phyloP scores from a whole-genome alignment of 805 yeast species.

The Ogataea siamensis region DNA sequence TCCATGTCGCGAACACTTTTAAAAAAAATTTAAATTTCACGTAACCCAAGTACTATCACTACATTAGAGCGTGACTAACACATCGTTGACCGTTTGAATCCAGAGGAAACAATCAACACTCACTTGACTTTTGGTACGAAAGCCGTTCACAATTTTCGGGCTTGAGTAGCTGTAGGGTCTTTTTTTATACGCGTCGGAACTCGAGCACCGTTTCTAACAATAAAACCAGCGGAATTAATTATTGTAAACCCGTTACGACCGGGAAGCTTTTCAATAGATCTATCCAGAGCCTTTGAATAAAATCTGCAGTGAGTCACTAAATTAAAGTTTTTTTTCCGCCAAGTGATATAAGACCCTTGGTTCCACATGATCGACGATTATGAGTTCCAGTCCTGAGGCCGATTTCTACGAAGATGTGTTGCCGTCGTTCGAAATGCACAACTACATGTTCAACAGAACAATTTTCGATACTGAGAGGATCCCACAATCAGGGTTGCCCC shows the following conservation, averaged over 20 bases:
- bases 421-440: slow-evolving; percentile 71
- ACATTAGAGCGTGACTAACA: too few species aligned
- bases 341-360: too few species aligned
- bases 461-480: slow-evolving; percentile 16
- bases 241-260: too few species aligned
- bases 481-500: slow-evolving; percentile 21
- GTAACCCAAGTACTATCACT: too few species aligned
- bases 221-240: too few species aligned
- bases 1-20: slow-evolving; percentile 6
- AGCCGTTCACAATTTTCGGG: too few species aligned
- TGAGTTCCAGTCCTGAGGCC: not conserved
- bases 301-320: not conserved
- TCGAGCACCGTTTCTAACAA: too few species aligned
- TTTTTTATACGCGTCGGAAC: too few species aligned
- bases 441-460: slow-evolving; percentile 33
- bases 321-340: not conserved
- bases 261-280: not conserved
- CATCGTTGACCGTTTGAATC: too few species aligned
- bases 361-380: not conserved
- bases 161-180: too few species aligned
- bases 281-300: not conserved
- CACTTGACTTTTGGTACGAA: too few species aligned
- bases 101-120: too few species aligned
- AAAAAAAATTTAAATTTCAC: slow-evolving; percentile 6
- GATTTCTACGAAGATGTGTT: slow-evolving; percentile 43